phyloP scores from a whole-genome alignment of 2,329 filamentous ascomycete genomes.

The Cytospora piceae region DNA sequence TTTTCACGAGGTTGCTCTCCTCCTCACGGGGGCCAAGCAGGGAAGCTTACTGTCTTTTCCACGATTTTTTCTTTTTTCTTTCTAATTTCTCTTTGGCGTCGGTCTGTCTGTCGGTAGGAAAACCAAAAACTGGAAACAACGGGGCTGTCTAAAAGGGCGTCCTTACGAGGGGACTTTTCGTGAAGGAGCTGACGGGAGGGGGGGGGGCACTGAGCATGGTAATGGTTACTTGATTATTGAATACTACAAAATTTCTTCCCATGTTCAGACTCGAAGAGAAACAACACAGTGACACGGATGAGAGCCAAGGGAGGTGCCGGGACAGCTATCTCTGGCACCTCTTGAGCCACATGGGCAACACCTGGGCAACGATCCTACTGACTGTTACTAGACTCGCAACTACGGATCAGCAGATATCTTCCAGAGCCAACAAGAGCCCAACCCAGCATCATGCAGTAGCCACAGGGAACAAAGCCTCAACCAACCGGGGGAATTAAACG shows the following conservation, averaged over 20 bases:
- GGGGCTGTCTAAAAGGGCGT: constrained; percentile 21
- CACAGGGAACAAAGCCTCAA: constrained; percentile 11
- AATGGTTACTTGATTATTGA: constrained; percentile 22
- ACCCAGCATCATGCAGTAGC: neutral
- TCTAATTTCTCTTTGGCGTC: constrained; percentile 11
- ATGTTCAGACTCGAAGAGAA: neutral
- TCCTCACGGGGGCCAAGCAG: constrained; percentile 28
- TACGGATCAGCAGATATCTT: constrained; percentile 1
- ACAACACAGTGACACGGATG: neutral
- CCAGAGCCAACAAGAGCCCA: neutral
- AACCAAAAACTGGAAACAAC: constrained; percentile 9
- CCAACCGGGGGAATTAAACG: constrained; percentile 23
- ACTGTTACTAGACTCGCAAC: neutral
- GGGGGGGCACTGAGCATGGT: constrained; percentile 14
- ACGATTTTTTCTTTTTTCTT: constrained; percentile 6
- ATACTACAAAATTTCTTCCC: constrained; percentile 2
- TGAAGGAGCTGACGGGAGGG: constrained; percentile 1
- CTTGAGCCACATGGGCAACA: neutral
- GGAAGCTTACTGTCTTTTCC: constrained; percentile 22
- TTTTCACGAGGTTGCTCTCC: constrained; percentile 18
- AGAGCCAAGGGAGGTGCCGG: neutral
- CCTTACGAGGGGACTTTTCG: neutral
- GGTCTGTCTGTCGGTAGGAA: neutral
- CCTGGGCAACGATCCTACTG: neutral
- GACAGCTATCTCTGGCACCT: neutral